Evolutionary conservation across 2,329 filamentous ascomycete species (phyloP), one percentile per base, ranked within the genome.

Genomic region (Fusarium tanahbumbuense): DNA sequence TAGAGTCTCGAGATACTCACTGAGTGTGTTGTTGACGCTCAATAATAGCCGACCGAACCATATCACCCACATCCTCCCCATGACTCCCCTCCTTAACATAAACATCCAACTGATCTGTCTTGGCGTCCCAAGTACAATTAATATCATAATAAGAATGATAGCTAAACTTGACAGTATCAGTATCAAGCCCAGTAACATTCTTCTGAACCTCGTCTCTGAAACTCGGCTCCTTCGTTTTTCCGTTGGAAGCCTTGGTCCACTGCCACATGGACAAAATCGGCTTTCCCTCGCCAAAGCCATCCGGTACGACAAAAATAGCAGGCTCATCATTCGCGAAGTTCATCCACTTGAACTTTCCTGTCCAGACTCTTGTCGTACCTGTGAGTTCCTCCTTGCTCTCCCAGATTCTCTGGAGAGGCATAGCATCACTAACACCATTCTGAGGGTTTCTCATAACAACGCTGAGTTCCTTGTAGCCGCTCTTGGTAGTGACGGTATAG

Each of bases 261-360:
- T 74, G 72, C 72, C 72, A 73, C 1, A 64, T 28, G 1, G 71
- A 71, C 0, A 73, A 8, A 3, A 73, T 23, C 25, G 71, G 72
- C 52, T 69, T 73, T 0, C 64, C 71, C 2, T 71, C 60, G 0
- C 71, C 72, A 11, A 74, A 63, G 0, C 72, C 72, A 2, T 74
- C 69, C 0, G 72, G 72, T 1, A 64, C 56, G 11, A 74, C 71
- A 8, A 74, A 74, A 8, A 74, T 71, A 23, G 67, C 67, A 0
- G 34, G 25, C 48, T 74, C 72, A 2, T 74, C 25, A 7, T 6
- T 34, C 0, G 71, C 64, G 30, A 56, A 71, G 3, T 30, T 11
- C 3, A 49, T 4, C 59, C 64, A 74, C 40, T 64, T 71, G 56
- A 71, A 48, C 49, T 74, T 74, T 11, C 72, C 71, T 11, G 71